Conservation (phyloP, 1,284 basidiomycete species). For the Phaffia rhodozyma region DNA sequence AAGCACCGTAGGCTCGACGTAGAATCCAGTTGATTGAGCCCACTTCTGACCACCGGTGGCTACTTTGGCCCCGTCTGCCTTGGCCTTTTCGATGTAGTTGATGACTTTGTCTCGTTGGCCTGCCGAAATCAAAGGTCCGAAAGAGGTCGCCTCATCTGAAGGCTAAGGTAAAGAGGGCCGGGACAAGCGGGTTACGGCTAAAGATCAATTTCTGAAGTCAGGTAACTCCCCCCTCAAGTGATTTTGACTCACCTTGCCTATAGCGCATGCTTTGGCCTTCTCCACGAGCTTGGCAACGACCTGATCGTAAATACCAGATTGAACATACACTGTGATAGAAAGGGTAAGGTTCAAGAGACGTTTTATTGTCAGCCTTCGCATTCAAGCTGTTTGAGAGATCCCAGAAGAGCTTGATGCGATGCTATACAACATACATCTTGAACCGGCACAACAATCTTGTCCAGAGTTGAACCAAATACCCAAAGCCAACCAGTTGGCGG, state of each 20-base stretch:
- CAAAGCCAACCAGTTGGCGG: slow-evolving; percentile 71
- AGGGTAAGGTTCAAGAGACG: too few species aligned
- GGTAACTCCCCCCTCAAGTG: neutral
- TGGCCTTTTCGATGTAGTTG: slow-evolving; percentile 76
- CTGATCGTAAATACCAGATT: too few species aligned
- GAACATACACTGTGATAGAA: too few species aligned
- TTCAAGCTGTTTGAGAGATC: too few species aligned
- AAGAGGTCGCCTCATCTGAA: slow-evolving; percentile 57
- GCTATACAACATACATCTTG: neutral
- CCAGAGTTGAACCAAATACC: slow-evolving; percentile 53
- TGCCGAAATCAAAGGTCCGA: slow-evolving; percentile 76
- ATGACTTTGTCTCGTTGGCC: slow-evolving; percentile 79
- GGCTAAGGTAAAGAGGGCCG: slow-evolving; percentile 36
- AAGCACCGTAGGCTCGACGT: slow-evolving; percentile 36
- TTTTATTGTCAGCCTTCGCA: too few species aligned
- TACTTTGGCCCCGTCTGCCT: slow-evolving; percentile 61
- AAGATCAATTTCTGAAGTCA: neutral
- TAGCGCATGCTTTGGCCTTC: too few species aligned
- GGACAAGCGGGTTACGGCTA: neutral
- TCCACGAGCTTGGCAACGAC: too few species aligned
- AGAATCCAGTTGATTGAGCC: slow-evolving; percentile 30
- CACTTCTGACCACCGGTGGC: slow-evolving; percentile 29
- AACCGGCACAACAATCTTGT: slow-evolving; percentile 25
- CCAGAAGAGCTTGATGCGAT: neutral
- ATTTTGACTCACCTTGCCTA: too few species aligned